Evolutionary conservation across 768 basidiomycete genomes (phyloP), one percentile per base, ranked within the genome.

Genomic region (Collybia sordida): DNA sequence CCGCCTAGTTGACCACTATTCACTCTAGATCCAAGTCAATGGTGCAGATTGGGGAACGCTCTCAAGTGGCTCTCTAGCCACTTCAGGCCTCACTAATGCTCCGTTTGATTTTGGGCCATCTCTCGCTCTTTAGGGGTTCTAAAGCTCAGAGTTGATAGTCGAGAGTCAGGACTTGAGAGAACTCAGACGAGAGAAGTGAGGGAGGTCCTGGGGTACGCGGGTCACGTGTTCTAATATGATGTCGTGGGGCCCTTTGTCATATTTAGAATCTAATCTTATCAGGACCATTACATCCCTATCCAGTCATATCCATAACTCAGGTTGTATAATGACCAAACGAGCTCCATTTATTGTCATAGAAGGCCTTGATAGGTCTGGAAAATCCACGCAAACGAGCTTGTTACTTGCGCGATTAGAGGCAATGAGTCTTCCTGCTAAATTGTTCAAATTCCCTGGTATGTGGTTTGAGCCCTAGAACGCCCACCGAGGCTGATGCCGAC

Each of bases 311-410:
- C 39, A n/a, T n/a, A n/a, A n/a, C n/a, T n/a, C n/a, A 12, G 14
- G 31, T 3, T 31, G 9, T 11, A 12, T 17, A 17, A 64, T 64
- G 63, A 17, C 56, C 8, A 64, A 50, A 59, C 78, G 88, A 14
- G 91, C 90, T 0, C 79, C 88, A 6, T 94, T 98, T 70, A 88
- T 98, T 62, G 94, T 93, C 31, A 77, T 98, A 44, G 95, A 98
- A 68, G 97, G 96, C 12, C 82, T 98, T n/a, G 96, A 98, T 65
- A 78, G 90, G 53, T 93, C 91, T 0, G 97, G 97, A 14, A 98
- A 98, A 66, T 90, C 88, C 25, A 99, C 94, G 0, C 96, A 98
- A 63, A 84, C 85, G 0, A 70, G 78, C 0, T 68, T 72, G 15
- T 81, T 97, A 24, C 73, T 80, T 35, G 64, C 75, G 0, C 76